Percentiles rank a stretch among this genome's conserved stretches.
These are phyloP conservation scores for Claviceps arundinis DNA, from an alignment of 2,329 filamentous ascomycete genomes.

Conservation along the genomic window DNA sequence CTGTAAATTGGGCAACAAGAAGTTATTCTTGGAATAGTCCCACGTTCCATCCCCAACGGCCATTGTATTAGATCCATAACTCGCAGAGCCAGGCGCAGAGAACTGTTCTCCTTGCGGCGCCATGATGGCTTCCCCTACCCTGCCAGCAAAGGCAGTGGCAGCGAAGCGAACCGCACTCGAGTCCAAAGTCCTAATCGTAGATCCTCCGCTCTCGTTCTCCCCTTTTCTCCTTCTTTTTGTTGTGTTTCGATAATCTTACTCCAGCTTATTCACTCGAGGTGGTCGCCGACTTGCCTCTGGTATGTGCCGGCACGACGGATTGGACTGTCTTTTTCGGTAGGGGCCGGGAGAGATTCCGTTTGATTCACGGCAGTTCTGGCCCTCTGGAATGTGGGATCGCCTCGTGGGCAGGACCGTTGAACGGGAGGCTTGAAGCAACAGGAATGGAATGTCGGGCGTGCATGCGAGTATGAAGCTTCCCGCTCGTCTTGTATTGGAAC, in stretches of 20 bases:
- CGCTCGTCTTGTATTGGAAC: not conserved
- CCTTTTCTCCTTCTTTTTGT: no score
- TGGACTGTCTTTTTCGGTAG: not conserved
- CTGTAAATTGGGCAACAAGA: slow-evolving; percentile 63
- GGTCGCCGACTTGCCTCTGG: not conserved
- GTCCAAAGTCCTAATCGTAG: not conserved
- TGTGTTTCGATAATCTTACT: not conserved
- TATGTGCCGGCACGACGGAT: not conserved
- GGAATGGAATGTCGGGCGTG: not conserved
- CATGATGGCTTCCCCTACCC: slow-evolving; percentile 33
- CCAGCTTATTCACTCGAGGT: not conserved
- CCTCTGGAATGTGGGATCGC: slow-evolving; percentile 1
- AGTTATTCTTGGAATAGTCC: slow-evolving; percentile 65
- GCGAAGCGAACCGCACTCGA: slow-evolving; percentile 1
- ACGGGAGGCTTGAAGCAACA: not conserved
- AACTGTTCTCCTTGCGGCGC: slow-evolving; percentile 45
- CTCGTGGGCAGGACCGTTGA: not conserved
- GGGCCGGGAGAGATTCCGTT: not conserved
- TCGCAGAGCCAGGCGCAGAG: slow-evolving; percentile 57
- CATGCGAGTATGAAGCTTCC: not conserved
- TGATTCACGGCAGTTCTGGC: not conserved
- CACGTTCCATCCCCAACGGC: slow-evolving; percentile 72
- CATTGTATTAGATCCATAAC: slow-evolving; percentile 62
- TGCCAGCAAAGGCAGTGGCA: slow-evolving; percentile 7
- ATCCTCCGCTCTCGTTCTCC: not conserved